phyloP scores from a whole-genome alignment of 345 rosid genomes.

The Salix brachista region DNA sequence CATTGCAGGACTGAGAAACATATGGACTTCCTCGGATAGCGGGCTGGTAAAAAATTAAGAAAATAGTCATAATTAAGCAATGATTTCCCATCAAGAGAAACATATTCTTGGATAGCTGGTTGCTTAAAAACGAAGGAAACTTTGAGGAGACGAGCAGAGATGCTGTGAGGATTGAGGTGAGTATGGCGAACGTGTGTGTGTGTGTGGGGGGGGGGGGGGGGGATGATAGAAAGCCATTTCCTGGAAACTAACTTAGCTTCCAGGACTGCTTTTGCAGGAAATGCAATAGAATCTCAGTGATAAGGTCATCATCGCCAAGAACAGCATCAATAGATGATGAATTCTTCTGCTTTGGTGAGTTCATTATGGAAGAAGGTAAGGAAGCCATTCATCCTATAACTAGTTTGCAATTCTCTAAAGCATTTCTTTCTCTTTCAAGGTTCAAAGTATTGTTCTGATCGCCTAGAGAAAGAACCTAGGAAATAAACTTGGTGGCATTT shows the following conservation, averaged over 20 bases:
- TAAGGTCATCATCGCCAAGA: background rate
- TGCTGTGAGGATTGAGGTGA: background rate
- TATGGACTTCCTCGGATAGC: background rate
- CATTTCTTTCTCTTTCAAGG: too few relatives aligned
- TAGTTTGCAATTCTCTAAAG: too few relatives aligned
- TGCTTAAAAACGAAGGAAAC: background rate
- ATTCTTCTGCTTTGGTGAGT: too few relatives aligned
- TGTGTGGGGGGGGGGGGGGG: too few relatives aligned
- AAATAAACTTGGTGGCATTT: too few relatives aligned
- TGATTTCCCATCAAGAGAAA: background rate
- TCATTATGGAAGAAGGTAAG: too few relatives aligned
- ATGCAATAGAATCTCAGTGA: background rate
- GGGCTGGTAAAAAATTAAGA: background rate
- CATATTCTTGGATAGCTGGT: background rate
- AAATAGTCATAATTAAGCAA: background rate
- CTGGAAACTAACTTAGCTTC: constrained; percentile 7
- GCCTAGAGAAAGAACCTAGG: too few relatives aligned
- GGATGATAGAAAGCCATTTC: constrained; percentile 9
- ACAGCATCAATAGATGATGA: too few relatives aligned
- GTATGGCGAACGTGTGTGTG: too few relatives aligned
- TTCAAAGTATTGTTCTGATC: too few relatives aligned
- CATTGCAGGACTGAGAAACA: too few relatives aligned
- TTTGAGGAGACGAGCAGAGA: background rate
- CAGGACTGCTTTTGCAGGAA: constrained; percentile 3
- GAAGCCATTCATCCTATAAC: too few relatives aligned